phyloP scores from a whole-genome alignment of 2,329 filamentous ascomycete genomes.

The Simplicillium sp. region DNA sequence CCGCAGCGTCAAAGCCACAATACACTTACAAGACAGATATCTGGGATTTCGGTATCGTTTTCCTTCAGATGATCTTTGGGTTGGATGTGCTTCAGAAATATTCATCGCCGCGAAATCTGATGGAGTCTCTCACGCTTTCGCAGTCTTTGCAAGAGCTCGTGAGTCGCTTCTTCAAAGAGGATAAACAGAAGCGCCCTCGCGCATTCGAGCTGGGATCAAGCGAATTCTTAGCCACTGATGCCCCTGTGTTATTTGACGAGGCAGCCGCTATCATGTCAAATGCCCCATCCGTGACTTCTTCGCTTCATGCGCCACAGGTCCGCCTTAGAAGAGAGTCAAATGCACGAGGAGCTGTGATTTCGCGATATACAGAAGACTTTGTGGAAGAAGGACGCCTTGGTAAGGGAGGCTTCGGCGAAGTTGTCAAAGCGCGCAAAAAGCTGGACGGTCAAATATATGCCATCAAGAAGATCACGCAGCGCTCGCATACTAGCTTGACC shows the following conservation, averaged over 20 bases:
- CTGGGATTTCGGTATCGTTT: slow-evolving; percentile 88
- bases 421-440: slow-evolving; percentile 91
- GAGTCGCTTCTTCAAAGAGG: slow-evolving; percentile 72
- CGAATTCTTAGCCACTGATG: slow-evolving; percentile 58
- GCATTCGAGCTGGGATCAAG: slow-evolving; percentile 64
- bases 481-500: slow-evolving; percentile 67
- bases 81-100: slow-evolving; percentile 67
- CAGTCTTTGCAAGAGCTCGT: slow-evolving; percentile 71
- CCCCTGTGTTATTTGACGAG: slow-evolving; percentile 44
- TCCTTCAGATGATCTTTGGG: slow-evolving; percentile 91
- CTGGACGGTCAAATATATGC: slow-evolving; percentile 90
- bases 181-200: slow-evolving; percentile 74
- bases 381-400: slow-evolving; percentile 82
- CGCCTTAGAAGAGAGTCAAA: slow-evolving; percentile 55
- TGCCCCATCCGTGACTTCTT: slow-evolving; percentile 28
- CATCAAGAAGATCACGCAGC: slow-evolving; percentile 90
- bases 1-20: slow-evolving; percentile 49
- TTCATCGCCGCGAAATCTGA: slow-evolving; percentile 66
- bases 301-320: slow-evolving; percentile 31
- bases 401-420: slow-evolving; percentile 91
- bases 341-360: slow-evolving; percentile 41
- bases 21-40: slow-evolving; percentile 76
- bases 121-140: slow-evolving; percentile 63
- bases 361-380: slow-evolving; percentile 82
- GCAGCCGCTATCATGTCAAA: slow-evolving; percentile 27